Evolutionary conservation across 495 filamentous ascomycete genomes (phyloP), one percentile per base, ranked within the genome.

Genomic region (Lophiostoma macrostomum): DNA sequence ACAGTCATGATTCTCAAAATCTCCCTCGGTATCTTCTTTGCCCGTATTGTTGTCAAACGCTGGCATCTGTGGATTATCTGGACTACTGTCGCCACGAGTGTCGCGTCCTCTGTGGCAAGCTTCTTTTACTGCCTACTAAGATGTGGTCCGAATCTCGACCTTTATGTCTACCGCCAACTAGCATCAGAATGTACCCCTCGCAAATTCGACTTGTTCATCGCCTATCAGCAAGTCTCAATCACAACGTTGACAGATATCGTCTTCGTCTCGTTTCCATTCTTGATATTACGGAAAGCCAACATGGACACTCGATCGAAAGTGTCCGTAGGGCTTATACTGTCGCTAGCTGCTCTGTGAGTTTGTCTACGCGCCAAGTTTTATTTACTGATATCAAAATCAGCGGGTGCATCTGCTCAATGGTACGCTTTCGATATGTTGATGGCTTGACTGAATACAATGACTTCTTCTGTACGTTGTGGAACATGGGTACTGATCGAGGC

Each of bases 381-480:
- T 7, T 13, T 23, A 37, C 38, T 50, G 39, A 55, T 22, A 30
- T 44, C 28, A 25, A 19, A 16, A 20, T n/a, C 19, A 65, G 58
- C 30, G 67, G 67, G 24, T 53, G 59, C 45, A 60, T 69, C 31
- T 57, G 57, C 47, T 64, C 68, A 14, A 32, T 69, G 5, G 41
- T 67, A 6, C 59, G 66, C 30, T 63, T 71, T 28, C 28, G 23
- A 5, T 67, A 60, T 31, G 53, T 67, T 29, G 50, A 63, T 16
- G 60, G 58, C 27, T 46, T 69, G 20, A 52, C 55, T 1, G 29
- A 53, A n/a, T 41, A 52, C n/a, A 37, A 60, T 5, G 60, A 69
- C 29, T 69, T 69, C 55, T 71, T 66, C 60, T 64, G 60, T 56
- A 54, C n/a, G n/a, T n/a, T n/a, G n/a, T n/a, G n/a, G n/a, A n/a